A percentile compares a stretch with the other conserved stretches of the same genome.
Conservation (phyloP, 768 basidiomycete species). For the Terana coerulea region DNA sequence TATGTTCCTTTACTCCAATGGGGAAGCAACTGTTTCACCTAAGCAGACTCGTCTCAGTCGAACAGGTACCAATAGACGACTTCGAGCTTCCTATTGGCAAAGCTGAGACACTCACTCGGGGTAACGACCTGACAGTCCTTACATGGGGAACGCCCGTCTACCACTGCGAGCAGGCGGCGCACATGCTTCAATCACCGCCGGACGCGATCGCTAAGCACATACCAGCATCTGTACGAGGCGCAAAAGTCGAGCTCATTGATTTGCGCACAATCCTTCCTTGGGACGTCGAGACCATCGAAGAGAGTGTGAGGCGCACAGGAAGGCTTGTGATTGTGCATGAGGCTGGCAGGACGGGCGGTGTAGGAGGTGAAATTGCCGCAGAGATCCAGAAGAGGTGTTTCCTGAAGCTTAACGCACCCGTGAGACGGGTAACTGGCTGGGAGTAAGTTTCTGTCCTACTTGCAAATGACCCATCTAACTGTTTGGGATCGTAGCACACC, state of each 20-base stretch:
- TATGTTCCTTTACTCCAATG: slow-evolving; percentile 21
- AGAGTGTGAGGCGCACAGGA: slow-evolving; percentile 84
- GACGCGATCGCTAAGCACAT: slow-evolving; percentile 58
- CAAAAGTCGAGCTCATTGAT: slow-evolving; percentile 87
- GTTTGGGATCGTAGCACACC: slow-evolving; percentile 68
- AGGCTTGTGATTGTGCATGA: slow-evolving; percentile 89
- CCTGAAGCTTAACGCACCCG: slow-evolving; percentile 82
- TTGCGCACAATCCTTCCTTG: slow-evolving; percentile 86
- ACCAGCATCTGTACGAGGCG: slow-evolving; percentile 58
- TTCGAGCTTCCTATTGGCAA: slow-evolving; percentile 78
- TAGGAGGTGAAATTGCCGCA: slow-evolving; percentile 89
- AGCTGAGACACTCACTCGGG: slow-evolving; percentile 71
- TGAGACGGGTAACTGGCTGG: slow-evolving; percentile 87
- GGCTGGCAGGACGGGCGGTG: slow-evolving; percentile 82
- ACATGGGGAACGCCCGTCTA: slow-evolving; percentile 95
- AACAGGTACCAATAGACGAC: slow-evolving; percentile 90
- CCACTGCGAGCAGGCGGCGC: slow-evolving; percentile 81
- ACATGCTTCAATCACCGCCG: slow-evolving; percentile 67
- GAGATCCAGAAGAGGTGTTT: slow-evolving; percentile 89
- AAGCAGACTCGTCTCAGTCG: slow-evolving; percentile 44
- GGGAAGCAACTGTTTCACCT: not conserved
- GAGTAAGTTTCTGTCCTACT: slow-evolving; percentile 60
- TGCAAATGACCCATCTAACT: not conserved
- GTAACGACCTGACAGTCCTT: slow-evolving; percentile 83
- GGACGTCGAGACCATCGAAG: slow-evolving; percentile 76